A percentile compares a stretch with the other conserved stretches of the same genome.
These are phyloP conservation scores for Neoascochyta sp. DNA, from an alignment of 2,329 filamentous ascomycete species.

Conservation along the genomic window DNA sequence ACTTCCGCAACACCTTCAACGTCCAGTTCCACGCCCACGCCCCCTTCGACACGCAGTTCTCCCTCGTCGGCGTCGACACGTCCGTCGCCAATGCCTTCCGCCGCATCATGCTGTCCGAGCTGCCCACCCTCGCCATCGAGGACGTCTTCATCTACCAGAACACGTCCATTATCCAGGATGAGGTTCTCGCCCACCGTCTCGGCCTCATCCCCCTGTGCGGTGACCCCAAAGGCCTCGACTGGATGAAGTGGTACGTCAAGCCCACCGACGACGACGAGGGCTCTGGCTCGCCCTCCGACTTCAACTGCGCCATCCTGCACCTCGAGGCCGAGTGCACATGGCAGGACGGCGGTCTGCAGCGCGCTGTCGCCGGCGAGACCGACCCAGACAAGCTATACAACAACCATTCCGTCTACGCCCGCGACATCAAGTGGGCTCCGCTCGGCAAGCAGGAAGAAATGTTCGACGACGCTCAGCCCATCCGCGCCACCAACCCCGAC, in stretches of 20 bases:
- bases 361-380: slow-evolving; percentile 65
- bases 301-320: slow-evolving; percentile 79
- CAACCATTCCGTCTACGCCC: slow-evolving; percentile 64
- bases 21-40: slow-evolving; percentile 82
- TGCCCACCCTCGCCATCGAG: slow-evolving; percentile 92
- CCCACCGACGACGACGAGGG: slow-evolving; percentile 51
- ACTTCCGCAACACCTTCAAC: slow-evolving; percentile 65
- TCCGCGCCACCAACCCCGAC: slow-evolving; percentile 80
- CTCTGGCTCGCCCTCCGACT: slow-evolving; percentile 58
- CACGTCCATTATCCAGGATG: slow-evolving; percentile 96
- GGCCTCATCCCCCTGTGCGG: slow-evolving; percentile 88
- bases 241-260: slow-evolving; percentile 78
- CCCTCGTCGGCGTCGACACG: slow-evolving; percentile 85
- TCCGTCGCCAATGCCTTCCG: slow-evolving; percentile 95
- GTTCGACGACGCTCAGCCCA: slow-evolving; percentile 53
- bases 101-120: slow-evolving; percentile 89
- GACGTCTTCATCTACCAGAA: slow-evolving; percentile 92
- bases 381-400: slow-evolving; percentile 83
- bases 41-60: slow-evolving; percentile 73
- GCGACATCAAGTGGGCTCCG: slow-evolving; percentile 66
- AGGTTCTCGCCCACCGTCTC: slow-evolving; percentile 85
- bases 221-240: slow-evolving; percentile 70
- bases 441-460: slow-evolving; percentile 55
- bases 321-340: slow-evolving; percentile 77
- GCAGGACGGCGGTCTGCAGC: slow-evolving; percentile 57